Evolutionary conservation across 2,329 filamentous ascomycete species (phyloP).

Genomic region (Hymenoscyphus scutula): DNA sequence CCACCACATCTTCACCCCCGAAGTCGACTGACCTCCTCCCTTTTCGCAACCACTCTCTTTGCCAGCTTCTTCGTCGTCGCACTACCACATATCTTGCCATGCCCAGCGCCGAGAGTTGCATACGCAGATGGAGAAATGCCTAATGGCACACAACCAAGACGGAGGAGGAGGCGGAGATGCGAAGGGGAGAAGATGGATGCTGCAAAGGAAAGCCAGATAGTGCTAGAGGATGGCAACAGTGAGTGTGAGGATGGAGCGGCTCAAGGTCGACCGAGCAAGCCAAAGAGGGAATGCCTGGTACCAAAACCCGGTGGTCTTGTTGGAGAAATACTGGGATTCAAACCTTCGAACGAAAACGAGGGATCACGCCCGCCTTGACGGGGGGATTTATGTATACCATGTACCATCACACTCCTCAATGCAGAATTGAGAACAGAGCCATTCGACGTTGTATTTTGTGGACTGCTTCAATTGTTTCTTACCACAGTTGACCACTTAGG

Average conservation of each 20-base stretch:
- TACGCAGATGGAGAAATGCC: slow-evolving; percentile 61
- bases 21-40: slow-evolving; percentile 87
- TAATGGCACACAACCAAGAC: slow-evolving; percentile 38
- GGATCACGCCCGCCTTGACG: slow-evolving; percentile 12
- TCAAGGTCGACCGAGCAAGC: slow-evolving; percentile 43
- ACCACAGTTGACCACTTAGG: neutral
- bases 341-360: slow-evolving; percentile 26
- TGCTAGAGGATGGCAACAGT: slow-evolving; percentile 16
- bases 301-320: slow-evolving; percentile 83
- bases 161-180: slow-evolving; percentile 45
- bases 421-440: neutral
- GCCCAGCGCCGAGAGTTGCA: slow-evolving; percentile 74
- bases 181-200: slow-evolving; percentile 28
- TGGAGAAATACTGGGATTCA: slow-evolving; percentile 60
- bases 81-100: slow-evolving; percentile 86
- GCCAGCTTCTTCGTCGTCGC: slow-evolving; percentile 91
- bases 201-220: slow-evolving; percentile 24
- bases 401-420: neutral
- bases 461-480: neutral
- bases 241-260: slow-evolving; percentile 41
- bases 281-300: slow-evolving; percentile 78
- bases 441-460: neutral
- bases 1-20: slow-evolving; percentile 85
- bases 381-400: neutral
- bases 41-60: slow-evolving; percentile 90